Evolutionary conservation across 2,329 filamentous ascomycete genomes (phyloP).

Genomic region (Rasamsonia emersonii): DNA sequence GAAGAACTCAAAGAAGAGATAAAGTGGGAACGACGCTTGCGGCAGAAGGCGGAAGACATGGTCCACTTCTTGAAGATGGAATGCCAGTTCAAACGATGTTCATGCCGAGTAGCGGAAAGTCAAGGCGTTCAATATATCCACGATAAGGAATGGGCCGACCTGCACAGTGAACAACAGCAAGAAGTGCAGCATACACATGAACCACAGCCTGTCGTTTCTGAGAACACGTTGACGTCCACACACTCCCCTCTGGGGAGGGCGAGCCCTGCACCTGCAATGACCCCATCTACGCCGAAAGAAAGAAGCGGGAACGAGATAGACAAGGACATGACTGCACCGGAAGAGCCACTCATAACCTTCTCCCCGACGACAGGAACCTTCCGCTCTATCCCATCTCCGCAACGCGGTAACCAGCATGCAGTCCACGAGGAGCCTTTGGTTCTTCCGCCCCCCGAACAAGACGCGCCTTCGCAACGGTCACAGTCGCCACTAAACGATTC

Average conservation of each 20-base stretch:
- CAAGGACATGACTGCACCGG: conserved; percentile 12
- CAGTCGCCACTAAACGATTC: no score
- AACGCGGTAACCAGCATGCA: conserved; percentile 19
- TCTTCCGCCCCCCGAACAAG: conserved; percentile 7
- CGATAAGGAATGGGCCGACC: conserved; percentile 24
- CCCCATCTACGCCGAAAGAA: conserved; percentile 8
- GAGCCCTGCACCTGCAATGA: conserved; percentile 9
- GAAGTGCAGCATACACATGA: conserved; percentile 6
- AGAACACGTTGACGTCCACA: conserved; percentile 4
- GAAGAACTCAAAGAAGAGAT: conserved; percentile 42
- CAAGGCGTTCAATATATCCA: conserved; percentile 32
- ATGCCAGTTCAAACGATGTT: conserved; percentile 41
- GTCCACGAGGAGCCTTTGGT: conserved; percentile 13
- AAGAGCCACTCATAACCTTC: conserved; percentile 33
- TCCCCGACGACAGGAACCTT: conserved; percentile 38
- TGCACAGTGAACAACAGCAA: conserved; percentile 5
- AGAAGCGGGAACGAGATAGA: conserved; percentile 2
- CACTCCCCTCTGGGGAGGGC: conserved; percentile 8
- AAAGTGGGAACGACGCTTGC: conserved; percentile 40
- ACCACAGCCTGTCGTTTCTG: conserved; percentile 2
- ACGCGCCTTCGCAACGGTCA: no score
- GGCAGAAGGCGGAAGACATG: conserved; percentile 48
- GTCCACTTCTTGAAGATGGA: conserved; percentile 43
- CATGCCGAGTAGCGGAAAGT: conserved; percentile 38
- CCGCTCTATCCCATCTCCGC: conserved; percentile 26